These are phyloP conservation scores for Clonostachys chloroleuca DNA, from an alignment of 2,329 filamentous ascomycete species.

Conservation along the genomic window DNA sequence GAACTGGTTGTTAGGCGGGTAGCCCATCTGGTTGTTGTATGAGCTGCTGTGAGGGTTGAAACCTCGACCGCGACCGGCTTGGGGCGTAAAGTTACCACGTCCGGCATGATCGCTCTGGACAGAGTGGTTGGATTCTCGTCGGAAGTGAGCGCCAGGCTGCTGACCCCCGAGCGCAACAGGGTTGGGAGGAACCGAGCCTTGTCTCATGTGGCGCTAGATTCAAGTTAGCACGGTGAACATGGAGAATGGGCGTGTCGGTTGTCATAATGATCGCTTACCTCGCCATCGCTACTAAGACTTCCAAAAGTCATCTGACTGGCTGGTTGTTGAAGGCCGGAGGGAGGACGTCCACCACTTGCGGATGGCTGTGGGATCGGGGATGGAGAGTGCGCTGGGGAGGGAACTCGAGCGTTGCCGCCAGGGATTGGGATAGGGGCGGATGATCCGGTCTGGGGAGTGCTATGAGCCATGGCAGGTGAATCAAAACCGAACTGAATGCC, in stretches of 20 bases:
- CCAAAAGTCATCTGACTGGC: conserved; percentile 70
- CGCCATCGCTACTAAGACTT: conserved; percentile 74
- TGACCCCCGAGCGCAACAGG: conserved; percentile 51
- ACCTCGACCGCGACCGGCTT: conserved; percentile 43
- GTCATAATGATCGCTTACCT: conserved; percentile 54
- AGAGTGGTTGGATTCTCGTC: conserved; percentile 83
- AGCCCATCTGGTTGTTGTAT: conserved; percentile 41
- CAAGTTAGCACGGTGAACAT: conserved; percentile 7
- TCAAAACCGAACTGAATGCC: conserved; percentile 77
- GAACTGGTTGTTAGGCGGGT: conserved; percentile 35
- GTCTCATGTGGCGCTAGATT: conserved; percentile 62
- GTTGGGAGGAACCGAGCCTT: conserved; percentile 58
- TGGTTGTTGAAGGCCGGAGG: conserved; percentile 67
- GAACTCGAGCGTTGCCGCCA: conserved; percentile 61
- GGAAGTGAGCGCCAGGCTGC: conserved; percentile 68
- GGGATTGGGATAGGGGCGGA: conserved; percentile 58
- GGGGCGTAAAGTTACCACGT: conserved; percentile 47
- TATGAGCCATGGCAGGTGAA: conserved; percentile 63
- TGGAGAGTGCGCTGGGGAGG: conserved; percentile 83
- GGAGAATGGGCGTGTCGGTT: not conserved
- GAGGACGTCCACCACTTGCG: conserved; percentile 79
- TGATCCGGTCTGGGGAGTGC: conserved; percentile 54
- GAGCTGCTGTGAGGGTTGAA: conserved; percentile 37
- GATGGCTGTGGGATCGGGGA: conserved; percentile 89
- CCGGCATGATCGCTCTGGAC: conserved; percentile 45